A percentile compares a stretch with the other conserved stretches of the same genome.
Evolutionary conservation across 495 filamentous ascomycete genomes (phyloP).

Genomic region (Podospora didyma): DNA sequence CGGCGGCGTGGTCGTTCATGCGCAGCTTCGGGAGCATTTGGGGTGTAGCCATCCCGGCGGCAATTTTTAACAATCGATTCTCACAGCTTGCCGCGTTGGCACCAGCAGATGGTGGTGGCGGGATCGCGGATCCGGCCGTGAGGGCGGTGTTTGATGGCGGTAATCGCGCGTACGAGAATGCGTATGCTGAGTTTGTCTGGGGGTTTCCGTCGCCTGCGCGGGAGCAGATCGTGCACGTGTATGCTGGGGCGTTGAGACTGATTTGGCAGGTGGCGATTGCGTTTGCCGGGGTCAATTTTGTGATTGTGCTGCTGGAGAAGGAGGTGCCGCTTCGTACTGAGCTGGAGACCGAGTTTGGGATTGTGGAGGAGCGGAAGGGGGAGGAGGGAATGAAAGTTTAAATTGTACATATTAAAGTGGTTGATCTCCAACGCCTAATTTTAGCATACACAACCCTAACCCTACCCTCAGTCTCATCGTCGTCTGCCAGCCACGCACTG

Average conservation of each 20-base stretch:
- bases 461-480: no score
- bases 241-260: constrained; percentile 14
- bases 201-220: constrained; percentile 3
- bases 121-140: constrained; percentile 12
- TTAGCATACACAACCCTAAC: no score
- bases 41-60: constrained; percentile 45
- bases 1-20: constrained; percentile 40
- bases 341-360: constrained; percentile 26
- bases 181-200: constrained; percentile 20
- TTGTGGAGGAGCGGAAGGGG: not conserved
- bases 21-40: constrained; percentile 45
- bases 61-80: constrained; percentile 44
- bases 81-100: constrained; percentile 6
- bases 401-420: no score
- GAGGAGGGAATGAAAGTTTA: no score
- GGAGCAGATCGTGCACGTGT: constrained; percentile 20
- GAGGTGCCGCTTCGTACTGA: constrained; percentile 24
- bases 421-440: no score
- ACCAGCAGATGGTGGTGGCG: constrained; percentile 3
- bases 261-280: constrained; percentile 23
- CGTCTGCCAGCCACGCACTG: no score
- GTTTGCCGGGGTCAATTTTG: constrained; percentile 20
- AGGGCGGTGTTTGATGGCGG: constrained; percentile 12
- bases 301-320: constrained; percentile 21
- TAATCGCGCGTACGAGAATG: constrained; percentile 1